Evolutionary conservation across 2,329 filamentous ascomycete genomes (phyloP).

Genomic region (Trichoderma sp.): DNA sequence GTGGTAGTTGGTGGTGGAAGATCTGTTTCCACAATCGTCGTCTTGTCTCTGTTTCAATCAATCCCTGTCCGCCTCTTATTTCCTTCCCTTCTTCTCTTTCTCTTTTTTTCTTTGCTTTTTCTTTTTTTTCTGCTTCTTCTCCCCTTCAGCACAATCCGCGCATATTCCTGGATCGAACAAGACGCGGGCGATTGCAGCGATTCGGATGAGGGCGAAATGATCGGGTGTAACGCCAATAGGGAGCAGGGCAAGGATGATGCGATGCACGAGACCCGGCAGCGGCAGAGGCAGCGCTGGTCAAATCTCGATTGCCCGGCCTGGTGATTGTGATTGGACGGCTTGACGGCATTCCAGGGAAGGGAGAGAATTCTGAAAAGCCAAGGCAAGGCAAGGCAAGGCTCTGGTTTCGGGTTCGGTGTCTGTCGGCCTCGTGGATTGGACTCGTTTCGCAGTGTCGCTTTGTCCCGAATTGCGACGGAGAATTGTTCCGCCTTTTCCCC

Average conservation of each 20-base stretch:
- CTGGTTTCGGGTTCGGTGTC: neutral
- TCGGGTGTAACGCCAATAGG: constrained; percentile 15
- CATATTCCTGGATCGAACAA: neutral
- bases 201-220: constrained; percentile 3
- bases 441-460: neutral
- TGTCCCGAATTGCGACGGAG: constrained; percentile 5
- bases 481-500: constrained; percentile 10
- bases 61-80: neutral
- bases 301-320: constrained; percentile 11
- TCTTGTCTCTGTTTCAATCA: neutral
- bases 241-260: neutral
- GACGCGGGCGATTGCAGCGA: neutral
- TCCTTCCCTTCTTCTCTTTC: neutral
- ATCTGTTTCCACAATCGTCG: neutral
- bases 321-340: neutral
- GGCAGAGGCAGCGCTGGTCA: neutral
- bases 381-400: neutral
- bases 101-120: neutral
- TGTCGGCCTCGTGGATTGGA: neutral
- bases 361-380: neutral
- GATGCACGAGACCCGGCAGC: neutral
- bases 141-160: neutral
- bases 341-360: constrained; percentile 9
- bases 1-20: neutral
- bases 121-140: neutral